Base-by-base conservation (phyloP, 495 filamentous ascomycete species). In the Clavariopsis aquatica region DNA sequence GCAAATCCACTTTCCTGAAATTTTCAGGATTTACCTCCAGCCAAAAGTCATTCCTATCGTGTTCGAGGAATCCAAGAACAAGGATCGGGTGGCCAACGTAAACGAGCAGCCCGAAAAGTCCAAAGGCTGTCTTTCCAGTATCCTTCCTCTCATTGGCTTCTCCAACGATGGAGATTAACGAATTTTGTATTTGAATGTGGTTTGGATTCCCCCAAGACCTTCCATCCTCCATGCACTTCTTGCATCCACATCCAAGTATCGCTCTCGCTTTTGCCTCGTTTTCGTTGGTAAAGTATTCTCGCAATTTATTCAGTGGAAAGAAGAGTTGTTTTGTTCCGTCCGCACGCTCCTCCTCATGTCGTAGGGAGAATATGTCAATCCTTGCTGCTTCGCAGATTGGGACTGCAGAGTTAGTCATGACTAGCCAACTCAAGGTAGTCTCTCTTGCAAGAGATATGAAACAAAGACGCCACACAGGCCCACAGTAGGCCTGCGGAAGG, bases 31-130 rank as follows among this genome's bases (percentile, higher is more conserved):
- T n/a, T 27, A 23, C 20, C 36, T 64, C 62, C 4, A 64, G 45
- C 41, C 6, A 27, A 28, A 17, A 51, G 34, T 64, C 62, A 20
- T 29, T 49, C 3, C 23, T 10, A 19, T 52, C 29, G 20, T 52
- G 47, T 8, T 57, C 36, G 0, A 57, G 43, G n/a, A 64, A 64
- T 15, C 62, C 62, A 10, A 64, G 46, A 27, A 64, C 57, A 27
- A 64, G 26, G 3, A 52, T 5, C 1, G 62, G 62, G 45, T 57
- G 54, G 10, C 23, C 26, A n/a, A 52, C 47, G 36, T 49, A 58
- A 20, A 57, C 58, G 0, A 64, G 26, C 3, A 64, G 45, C 1
- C 23, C 38, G 31, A 64, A 64, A 12, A 64, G 45, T 13, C 49
- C 24, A 49, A 19, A 58, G 3, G 62, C 62, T 13, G 52, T 49